A percentile compares a stretch with the other conserved stretches of the same genome.
Evolutionary conservation across 805 yeast species (phyloP).

Genomic region (Pichia pseudocactophila): DNA sequence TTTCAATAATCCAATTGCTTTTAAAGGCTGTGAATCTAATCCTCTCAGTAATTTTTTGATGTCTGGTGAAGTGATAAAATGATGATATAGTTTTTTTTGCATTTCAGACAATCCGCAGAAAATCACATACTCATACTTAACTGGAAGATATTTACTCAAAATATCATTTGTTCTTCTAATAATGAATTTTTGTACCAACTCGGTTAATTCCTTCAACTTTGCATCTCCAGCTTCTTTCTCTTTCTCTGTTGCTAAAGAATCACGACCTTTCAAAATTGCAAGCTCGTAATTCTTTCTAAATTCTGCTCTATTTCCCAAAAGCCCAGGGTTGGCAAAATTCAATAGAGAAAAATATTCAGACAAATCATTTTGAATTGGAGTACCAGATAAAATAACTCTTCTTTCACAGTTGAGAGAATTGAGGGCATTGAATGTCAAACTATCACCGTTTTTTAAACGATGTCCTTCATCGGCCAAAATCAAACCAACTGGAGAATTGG

Average conservation of each 20-base stretch:
- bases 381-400: slow-evolving; percentile 88
- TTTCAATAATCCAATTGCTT: slow-evolving; percentile 81
- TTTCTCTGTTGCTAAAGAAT: slow-evolving; percentile 76
- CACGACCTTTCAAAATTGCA: slow-evolving; percentile 77
- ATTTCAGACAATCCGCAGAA: slow-evolving; percentile 77
- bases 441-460: slow-evolving; percentile 79
- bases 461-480: slow-evolving; percentile 85
- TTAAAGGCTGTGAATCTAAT: slow-evolving; percentile 71
- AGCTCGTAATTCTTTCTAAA: slow-evolving; percentile 80
- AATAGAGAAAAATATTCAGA: slow-evolving; percentile 88
- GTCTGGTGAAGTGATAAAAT: slow-evolving; percentile 72
- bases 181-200: slow-evolving; percentile 77
- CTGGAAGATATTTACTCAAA: slow-evolving; percentile 85
- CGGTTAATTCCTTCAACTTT: slow-evolving; percentile 62
- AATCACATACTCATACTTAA: slow-evolving; percentile 95
- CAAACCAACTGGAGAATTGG: slow-evolving; percentile 74
- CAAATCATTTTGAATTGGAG: slow-evolving; percentile 93
- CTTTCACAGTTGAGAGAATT: slow-evolving; percentile 78
- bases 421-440: slow-evolving; percentile 80
- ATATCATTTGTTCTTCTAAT: slow-evolving; percentile 94
- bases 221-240: slow-evolving; percentile 62
- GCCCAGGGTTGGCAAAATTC: slow-evolving; percentile 91
- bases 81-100: slow-evolving; percentile 62
- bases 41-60: slow-evolving; percentile 60
- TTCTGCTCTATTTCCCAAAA: slow-evolving; percentile 74